Percentiles rank a stretch among this genome's conserved stretches.
Evolutionary conservation across 768 basidiomycete species (phyloP).

Genomic region (Podaxis carcinomalis): DNA sequence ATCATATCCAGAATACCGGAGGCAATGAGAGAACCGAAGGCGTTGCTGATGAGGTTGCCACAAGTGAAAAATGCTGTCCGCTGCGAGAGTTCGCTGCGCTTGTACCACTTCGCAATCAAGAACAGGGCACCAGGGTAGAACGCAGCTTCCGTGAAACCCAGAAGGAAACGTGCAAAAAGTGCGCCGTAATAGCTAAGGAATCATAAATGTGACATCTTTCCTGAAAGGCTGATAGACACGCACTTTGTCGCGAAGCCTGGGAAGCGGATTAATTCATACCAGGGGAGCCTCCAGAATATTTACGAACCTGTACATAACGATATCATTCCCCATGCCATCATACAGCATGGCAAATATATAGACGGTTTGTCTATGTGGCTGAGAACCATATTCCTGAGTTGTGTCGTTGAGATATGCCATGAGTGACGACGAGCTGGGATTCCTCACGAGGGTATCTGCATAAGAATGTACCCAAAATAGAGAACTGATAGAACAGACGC

Average conservation of each 20-base stretch:
- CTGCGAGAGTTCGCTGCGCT: conserved; percentile 61
- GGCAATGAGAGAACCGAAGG: conserved; percentile 76
- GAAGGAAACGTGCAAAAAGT: conserved; percentile 65
- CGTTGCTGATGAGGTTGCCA: conserved; percentile 75
- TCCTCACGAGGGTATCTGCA: conserved; percentile 67
- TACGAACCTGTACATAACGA: conserved; percentile 44
- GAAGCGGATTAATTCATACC: background rate
- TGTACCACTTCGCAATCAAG: conserved; percentile 71
- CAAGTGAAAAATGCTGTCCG: conserved; percentile 66
- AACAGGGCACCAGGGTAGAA: conserved; percentile 70
- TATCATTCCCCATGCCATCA: conserved; percentile 62
- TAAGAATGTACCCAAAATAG: conserved; percentile 64
- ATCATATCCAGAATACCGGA: conserved; percentile 70
- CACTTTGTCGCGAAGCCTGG: conserved; percentile 40
- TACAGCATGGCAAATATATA: conserved; percentile 55
- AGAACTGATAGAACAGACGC: conserved; percentile 56
- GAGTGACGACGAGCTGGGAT: background rate
- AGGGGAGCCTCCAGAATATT: background rate
- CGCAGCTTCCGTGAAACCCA: conserved; percentile 69
- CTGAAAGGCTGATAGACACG: background rate
- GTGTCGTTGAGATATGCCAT: background rate
- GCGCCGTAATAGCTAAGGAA: conserved; percentile 53
- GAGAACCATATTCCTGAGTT: conserved; percentile 63
- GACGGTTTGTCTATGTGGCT: conserved; percentile 62
- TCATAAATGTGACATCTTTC: background rate